Percentiles rank a stretch among this genome's conserved stretches.
These are phyloP conservation scores for Amanita jacksonii DNA, from an alignment of 768 basidiomycete species.

Conservation along the genomic window DNA sequence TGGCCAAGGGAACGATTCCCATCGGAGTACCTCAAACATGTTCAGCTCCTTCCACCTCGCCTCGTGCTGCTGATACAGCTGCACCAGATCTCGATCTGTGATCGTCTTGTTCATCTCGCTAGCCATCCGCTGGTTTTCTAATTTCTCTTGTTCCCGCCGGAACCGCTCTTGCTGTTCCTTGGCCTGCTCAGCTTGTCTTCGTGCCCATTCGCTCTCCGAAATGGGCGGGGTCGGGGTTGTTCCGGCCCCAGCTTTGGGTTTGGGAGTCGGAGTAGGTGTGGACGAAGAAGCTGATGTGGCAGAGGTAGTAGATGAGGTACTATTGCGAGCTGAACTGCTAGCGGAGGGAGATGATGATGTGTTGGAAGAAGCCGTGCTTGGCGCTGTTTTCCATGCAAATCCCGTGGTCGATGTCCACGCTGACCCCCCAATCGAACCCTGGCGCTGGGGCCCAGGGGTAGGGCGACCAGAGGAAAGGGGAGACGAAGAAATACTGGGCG, in stretches of 20 bases:
- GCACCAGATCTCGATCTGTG: slow-evolving; percentile 42
- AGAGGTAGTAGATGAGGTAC: slow-evolving; percentile 10
- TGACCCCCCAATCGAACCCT: slow-evolving; percentile 7
- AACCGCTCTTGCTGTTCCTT: slow-evolving; percentile 62
- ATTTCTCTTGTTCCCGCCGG: slow-evolving; percentile 53
- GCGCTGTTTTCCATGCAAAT: slow-evolving; percentile 14
- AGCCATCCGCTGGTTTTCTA: slow-evolving; percentile 47
- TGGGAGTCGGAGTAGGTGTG: slow-evolving; percentile 18
- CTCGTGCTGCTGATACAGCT: slow-evolving; percentile 53
- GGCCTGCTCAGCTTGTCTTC: slow-evolving; percentile 54
- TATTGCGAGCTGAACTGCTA: slow-evolving; percentile 18
- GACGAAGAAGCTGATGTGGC: slow-evolving; percentile 18
- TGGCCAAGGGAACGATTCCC: slow-evolving; percentile 73
- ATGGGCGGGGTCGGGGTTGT: slow-evolving; percentile 13
- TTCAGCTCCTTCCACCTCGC: slow-evolving; percentile 46
- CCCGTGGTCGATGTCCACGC: slow-evolving; percentile 14
- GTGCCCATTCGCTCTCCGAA: slow-evolving; percentile 48
- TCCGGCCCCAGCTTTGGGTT: slow-evolving; percentile 16
- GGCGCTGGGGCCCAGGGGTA: slow-evolving; percentile 16
- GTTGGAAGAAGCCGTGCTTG: slow-evolving; percentile 17
- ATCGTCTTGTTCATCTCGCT: slow-evolving; percentile 28
- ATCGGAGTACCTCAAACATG: slow-evolving; percentile 35
- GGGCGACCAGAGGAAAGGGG: slow-evolving; percentile 18
- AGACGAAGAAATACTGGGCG: slow-evolving; percentile 21
- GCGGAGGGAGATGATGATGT: slow-evolving; percentile 19